Conservation (phyloP, 2,329 filamentous ascomycete genomes). For the Neoascochyta sp. region DNA sequence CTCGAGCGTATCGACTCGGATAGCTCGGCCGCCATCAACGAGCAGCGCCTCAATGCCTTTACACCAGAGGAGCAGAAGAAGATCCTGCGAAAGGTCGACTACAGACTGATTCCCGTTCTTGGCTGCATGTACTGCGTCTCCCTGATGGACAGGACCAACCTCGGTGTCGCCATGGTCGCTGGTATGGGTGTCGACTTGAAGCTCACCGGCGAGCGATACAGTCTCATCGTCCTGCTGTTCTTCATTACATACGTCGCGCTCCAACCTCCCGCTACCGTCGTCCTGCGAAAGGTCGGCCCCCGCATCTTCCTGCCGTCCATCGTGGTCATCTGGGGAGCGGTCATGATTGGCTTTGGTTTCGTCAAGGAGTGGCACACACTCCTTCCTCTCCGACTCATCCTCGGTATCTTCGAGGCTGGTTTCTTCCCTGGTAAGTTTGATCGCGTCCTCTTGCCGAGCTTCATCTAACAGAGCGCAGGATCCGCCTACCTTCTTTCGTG, state of each 20-base stretch:
- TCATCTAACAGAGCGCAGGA: conserved; percentile 8
- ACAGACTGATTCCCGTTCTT: conserved; percentile 40
- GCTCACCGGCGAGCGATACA: conserved; percentile 23
- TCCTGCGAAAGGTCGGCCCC: conserved; percentile 21
- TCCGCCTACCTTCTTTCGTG: conserved; percentile 53
- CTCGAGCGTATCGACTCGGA: conserved; percentile 17
- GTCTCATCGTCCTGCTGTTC: conserved; percentile 19
- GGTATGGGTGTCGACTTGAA: conserved; percentile 32
- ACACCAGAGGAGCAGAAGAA: conserved; percentile 22
- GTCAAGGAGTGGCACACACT: conserved; percentile 23
- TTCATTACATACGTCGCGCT: conserved; percentile 26
- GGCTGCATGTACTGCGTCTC: conserved; percentile 41
- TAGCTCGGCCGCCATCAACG: conserved; percentile 7
- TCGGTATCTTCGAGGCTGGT: conserved; percentile 26
- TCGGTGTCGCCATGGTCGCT: conserved; percentile 35
- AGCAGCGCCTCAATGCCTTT: conserved; percentile 16
- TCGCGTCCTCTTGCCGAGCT: neutral
- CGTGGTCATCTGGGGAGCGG: conserved; percentile 20
- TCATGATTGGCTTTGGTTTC: conserved; percentile 24
- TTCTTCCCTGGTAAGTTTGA: conserved; percentile 22
- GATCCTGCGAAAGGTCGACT: conserved; percentile 31
- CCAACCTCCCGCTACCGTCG: conserved; percentile 22
- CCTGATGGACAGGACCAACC: conserved; percentile 40
- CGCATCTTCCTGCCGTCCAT: conserved; percentile 18
- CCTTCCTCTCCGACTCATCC: conserved; percentile 19